Evolutionary conservation across 768 basidiomycete species (phyloP), one percentile per base, ranked within the genome.

Genomic region (Tricholomella constricta): DNA sequence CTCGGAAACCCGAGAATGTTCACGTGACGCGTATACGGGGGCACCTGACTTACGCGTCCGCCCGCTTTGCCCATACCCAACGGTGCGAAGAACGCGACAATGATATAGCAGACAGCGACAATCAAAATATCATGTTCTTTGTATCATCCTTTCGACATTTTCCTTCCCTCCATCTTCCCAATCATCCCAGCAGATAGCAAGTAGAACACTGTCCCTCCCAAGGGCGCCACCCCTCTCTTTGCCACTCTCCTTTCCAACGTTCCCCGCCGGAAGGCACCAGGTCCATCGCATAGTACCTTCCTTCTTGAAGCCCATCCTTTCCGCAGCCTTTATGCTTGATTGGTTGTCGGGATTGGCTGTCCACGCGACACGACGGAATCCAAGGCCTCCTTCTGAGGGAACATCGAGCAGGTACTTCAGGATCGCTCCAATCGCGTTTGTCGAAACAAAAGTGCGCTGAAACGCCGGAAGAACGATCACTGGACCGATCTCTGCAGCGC

Each of bases 331-430:
- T 1, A 82, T 64, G 41, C 82, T 82, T 2, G 69, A 66, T 5
- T 35, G 45, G 58, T 86, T 87, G 15, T 57, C 48, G 8, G 72
- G 67, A 42, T 79, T 71, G 9, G 82, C 67, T 32, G 71, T 73
- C 79, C 84, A 88, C 43, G 77, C 77, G 0, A 83, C 78, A 7
- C 85, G 73, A 3, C 84, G 72, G 44, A 84, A 69, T 0, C 79
- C 78, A 10, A 85, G 65, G 1, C 81, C 81, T 2, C 75, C 73
- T 6, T 73, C 65, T 2, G 56, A 60, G 2, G 77, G 77, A 0
- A 66, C 43, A 54, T 76, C 64, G 40, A 75, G 52, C 29, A 70
- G 65, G 48, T 76, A 75, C 12, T 62, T 62, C 35, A 88, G 61
- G 31, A 78, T 38, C 14, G 73, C 48, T 1, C 76, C 77, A 19